phyloP scores from a whole-genome alignment of 2,329 filamentous ascomycete species.

The Talaromyces pinophilus region DNA sequence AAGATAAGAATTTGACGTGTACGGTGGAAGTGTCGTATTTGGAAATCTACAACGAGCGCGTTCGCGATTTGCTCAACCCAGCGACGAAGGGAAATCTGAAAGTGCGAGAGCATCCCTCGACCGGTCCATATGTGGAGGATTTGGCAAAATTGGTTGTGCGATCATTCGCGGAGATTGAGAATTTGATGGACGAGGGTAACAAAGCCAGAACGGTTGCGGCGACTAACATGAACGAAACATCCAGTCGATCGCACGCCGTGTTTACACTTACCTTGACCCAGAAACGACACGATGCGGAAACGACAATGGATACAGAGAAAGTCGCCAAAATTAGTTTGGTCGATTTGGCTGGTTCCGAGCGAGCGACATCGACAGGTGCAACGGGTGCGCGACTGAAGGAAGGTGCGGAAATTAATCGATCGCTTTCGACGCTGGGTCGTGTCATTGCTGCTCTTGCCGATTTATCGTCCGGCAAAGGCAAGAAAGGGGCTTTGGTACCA shows the following conservation, averaged over 20 bases:
- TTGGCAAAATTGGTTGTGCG: constrained; percentile 91
- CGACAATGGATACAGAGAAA: constrained; percentile 96
- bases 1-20: constrained; percentile 77
- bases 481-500: constrained; percentile 74
- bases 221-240: constrained; percentile 99
- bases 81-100: constrained; percentile 95
- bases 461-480: constrained; percentile 79
- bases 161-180: constrained; percentile 92
- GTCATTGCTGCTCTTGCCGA: constrained; percentile 96
- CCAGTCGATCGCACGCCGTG: constrained; percentile 95
- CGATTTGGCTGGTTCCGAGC: constrained; percentile 94
- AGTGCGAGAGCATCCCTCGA: constrained; percentile 95
- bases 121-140: constrained; percentile 97
- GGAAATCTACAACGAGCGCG: constrained; percentile 98
- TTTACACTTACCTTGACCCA: constrained; percentile 96
- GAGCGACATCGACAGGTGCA: constrained; percentile 94
- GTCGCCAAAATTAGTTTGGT: constrained; percentile 97
- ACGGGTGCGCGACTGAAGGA: constrained; percentile 94
- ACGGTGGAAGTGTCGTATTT: constrained; percentile 98
- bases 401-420: constrained; percentile 97
- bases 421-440: constrained; percentile 90
- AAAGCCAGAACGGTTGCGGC: constrained; percentile 97
- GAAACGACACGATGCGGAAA: constrained; percentile 86
- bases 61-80: constrained; percentile 92
- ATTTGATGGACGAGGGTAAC: constrained; percentile 98